Percentiles rank a stretch among this genome's conserved stretches.
Conservation (phyloP, 768 basidiomycete genomes). For the Kwoniella mangroviensis region DNA sequence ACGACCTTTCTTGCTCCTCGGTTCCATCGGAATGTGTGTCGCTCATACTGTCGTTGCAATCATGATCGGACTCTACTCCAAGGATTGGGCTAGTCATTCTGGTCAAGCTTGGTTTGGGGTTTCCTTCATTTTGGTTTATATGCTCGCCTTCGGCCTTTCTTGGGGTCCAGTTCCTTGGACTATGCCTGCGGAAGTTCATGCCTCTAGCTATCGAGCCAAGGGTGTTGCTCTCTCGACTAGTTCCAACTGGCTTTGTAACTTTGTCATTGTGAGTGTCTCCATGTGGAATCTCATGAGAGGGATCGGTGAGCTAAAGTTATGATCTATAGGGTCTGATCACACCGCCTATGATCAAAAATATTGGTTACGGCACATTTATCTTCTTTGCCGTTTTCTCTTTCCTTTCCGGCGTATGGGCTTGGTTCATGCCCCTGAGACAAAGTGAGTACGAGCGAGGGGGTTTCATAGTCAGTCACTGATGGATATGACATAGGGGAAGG, state of each 20-base stretch:
- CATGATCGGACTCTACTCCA: constrained; percentile 8
- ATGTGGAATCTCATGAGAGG: neutral
- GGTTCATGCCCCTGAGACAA: constrained; percentile 37
- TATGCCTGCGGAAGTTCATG: constrained; percentile 80
- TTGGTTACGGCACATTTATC: constrained; percentile 31
- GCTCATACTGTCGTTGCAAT: constrained; percentile 6
- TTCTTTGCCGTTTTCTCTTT: constrained; percentile 36
- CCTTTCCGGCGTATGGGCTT: constrained; percentile 22
- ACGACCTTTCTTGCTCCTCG: constrained; percentile 1
- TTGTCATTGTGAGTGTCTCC: constrained; percentile 17
- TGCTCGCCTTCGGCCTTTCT: constrained; percentile 14
- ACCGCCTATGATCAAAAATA: constrained; percentile 29
- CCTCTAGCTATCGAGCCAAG: constrained; percentile 75
- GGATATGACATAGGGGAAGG: constrained; percentile 13
- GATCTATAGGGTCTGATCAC: constrained; percentile 26
- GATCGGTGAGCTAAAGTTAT: neutral
- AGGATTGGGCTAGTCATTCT: constrained; percentile 6
- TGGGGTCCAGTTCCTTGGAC: constrained; percentile 72
- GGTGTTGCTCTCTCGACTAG: constrained; percentile 30
- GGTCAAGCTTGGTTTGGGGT: constrained; percentile 11
- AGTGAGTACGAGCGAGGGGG: neutral
- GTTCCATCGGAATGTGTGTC: neutral
- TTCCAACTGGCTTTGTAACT: constrained; percentile 38
- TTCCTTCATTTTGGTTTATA: constrained; percentile 11
- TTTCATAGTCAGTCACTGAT: neutral